Base-by-base conservation (phyloP, 2,329 filamentous ascomycete genomes). In the Colletotrichum sp. region DNA sequence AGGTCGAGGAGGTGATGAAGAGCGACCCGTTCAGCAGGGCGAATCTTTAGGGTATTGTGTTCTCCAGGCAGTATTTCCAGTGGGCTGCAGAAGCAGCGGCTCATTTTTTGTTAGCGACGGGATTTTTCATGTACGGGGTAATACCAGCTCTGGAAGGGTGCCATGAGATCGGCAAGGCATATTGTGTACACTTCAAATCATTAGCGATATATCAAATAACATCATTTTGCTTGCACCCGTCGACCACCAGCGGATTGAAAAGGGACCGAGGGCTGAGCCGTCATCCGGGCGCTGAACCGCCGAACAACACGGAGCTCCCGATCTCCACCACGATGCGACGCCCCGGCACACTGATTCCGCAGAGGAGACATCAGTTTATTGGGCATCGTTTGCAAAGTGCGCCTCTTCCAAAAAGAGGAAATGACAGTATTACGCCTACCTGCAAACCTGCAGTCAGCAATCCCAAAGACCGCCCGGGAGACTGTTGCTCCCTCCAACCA, bases 1-100 rank as follows among this genome's bases (percentile, higher is more conserved):
- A 75, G 48, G 73, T 75, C 4, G 73, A 75, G 28, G 56, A 75
- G 10, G 69, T 64, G 26, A 75, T 73, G 69, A 69, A 63, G 28
- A 52, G 7, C 14, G 58, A 73, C 13, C 73, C 73, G 0, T 73
- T 75, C 9, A 48, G 32, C 48, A 58, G 61, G 34, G 69, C 63
- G 28, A 69, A 38, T 13, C 36, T 69, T 9, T 73, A 56, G 30
- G 3, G 3, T 2, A 32, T 34, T 7, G 4, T 32, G 0, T 13
- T 0, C 18, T 2, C 10, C 10, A 52, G 43, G 43, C n/a, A 52
- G 2, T 4, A 10, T 52, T 52, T 52, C 2, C 43, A 7, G n/a
- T 52, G 43, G 6, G 43, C 43, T 52, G 58, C 28, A 34, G 16
- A 8, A 32, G 18, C 58, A 2, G 21, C 28, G 28, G 16, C 28